Percentiles rank a stretch among this genome's conserved stretches.
phyloP scores from a whole-genome alignment of 805 yeast genomes.

The Ogataea minuta region DNA sequence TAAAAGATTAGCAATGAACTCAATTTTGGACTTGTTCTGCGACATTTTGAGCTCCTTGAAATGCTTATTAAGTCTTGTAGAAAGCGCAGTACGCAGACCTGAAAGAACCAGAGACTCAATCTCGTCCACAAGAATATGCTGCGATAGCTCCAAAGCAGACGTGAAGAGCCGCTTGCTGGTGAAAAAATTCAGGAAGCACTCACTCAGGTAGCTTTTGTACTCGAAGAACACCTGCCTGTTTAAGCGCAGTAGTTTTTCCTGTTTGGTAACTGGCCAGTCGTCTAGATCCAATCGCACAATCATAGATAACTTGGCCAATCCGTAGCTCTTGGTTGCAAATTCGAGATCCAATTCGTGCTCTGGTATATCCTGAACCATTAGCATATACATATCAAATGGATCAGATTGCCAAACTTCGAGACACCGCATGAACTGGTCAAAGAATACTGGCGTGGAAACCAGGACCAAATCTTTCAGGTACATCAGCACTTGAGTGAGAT shows the following conservation, averaged over 20 bases:
- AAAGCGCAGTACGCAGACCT: constrained; percentile 11
- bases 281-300: constrained; percentile 21
- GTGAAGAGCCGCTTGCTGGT: constrained; percentile 23
- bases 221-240: constrained; percentile 17
- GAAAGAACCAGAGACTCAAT: constrained; percentile 15
- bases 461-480: constrained; percentile 18
- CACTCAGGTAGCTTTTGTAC: constrained; percentile 13
- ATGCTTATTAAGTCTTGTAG: constrained; percentile 13
- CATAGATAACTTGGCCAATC: constrained; percentile 27
- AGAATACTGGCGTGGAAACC: constrained; percentile 24
- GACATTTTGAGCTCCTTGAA: constrained; percentile 15
- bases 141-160: constrained; percentile 19
- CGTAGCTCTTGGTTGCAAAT: constrained; percentile 23
- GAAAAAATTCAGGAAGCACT: constrained; percentile 19
- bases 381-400: constrained; percentile 27
- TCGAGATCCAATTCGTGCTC: constrained; percentile 18
- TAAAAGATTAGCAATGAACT: constrained; percentile 19
- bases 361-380: constrained; percentile 16
- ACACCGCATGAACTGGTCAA: constrained; percentile 28
- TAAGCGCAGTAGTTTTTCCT: constrained; percentile 13
- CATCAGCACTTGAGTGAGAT: constrained; percentile 14
- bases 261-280: constrained; percentile 29
- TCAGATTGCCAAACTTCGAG: constrained; percentile 34
- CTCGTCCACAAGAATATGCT: constrained; percentile 18
- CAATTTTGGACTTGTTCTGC: constrained; percentile 13